Percentiles rank a stretch among this genome's conserved stretches.
Evolutionary conservation across 1,284 basidiomycete genomes (phyloP).

Genomic region (Leucoagaricus sp.): DNA sequence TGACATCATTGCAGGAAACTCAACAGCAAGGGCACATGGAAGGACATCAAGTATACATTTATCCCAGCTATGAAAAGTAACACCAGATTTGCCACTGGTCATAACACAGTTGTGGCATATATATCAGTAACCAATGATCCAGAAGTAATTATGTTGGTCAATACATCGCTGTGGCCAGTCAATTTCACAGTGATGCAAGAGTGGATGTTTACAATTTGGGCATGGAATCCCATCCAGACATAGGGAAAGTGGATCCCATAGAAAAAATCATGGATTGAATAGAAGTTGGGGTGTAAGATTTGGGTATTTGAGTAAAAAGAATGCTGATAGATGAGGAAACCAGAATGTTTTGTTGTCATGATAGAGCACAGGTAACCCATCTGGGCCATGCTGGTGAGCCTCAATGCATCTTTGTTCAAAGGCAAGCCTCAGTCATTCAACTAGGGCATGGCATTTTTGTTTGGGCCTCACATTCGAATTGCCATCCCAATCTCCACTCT

Average conservation of each 20-base stretch:
- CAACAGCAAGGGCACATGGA: neutral
- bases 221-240: conserved; percentile 3
- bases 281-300: neutral
- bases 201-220: conserved; percentile 1
- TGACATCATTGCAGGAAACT: neutral
- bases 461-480: too few relatives aligned
- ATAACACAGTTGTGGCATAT: too few relatives aligned
- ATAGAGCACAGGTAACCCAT: too few relatives aligned
- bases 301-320: neutral
- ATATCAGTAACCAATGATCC: too few relatives aligned
- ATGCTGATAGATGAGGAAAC: neutral
- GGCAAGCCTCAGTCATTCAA: too few relatives aligned
- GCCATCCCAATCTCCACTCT: too few relatives aligned
- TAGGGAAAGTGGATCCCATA: conserved; percentile 15
- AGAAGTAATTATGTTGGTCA: too few relatives aligned
- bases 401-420: too few relatives aligned
- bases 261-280: conserved; percentile 5
- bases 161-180: neutral
- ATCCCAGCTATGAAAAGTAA: too few relatives aligned
- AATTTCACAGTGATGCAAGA: neutral
- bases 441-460: too few relatives aligned
- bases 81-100: too few relatives aligned
- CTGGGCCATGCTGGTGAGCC: too few relatives aligned
- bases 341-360: conserved; percentile 5
- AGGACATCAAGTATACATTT: neutral